These are phyloP conservation scores for Chiua virens DNA, from an alignment of 768 basidiomycete species.

Conservation along the genomic window DNA sequence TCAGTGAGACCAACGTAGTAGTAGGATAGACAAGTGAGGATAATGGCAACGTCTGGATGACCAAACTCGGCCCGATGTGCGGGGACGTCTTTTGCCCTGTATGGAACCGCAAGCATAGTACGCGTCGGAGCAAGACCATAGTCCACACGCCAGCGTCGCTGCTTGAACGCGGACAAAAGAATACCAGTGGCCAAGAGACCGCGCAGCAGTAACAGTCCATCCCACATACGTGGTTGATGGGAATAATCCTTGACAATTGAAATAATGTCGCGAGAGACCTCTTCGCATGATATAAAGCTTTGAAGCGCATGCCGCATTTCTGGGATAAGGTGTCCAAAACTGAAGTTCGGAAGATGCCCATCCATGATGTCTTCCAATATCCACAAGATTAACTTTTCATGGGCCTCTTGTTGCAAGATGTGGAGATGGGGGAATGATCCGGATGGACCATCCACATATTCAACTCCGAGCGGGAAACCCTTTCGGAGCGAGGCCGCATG, in stretches of 20 bases:
- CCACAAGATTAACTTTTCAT: constrained; percentile 7
- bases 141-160: constrained; percentile 40
- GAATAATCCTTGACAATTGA: constrained; percentile 7
- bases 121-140: constrained; percentile 35
- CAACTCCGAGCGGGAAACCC: constrained; percentile 10
- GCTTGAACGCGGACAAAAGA: constrained; percentile 29
- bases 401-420: constrained; percentile 13
- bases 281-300: constrained; percentile 23
- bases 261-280: neutral
- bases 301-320: constrained; percentile 8
- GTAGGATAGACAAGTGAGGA: constrained; percentile 37
- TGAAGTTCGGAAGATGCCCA: constrained; percentile 11
- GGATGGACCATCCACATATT: constrained; percentile 10
- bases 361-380: constrained; percentile 19
- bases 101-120: constrained; percentile 38
- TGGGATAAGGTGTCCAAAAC: constrained; percentile 8
- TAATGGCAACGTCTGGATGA: constrained; percentile 37
- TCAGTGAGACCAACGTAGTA: constrained; percentile 36
- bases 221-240: constrained; percentile 12
- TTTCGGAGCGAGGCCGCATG: constrained; percentile 10
- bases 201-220: constrained; percentile 32
- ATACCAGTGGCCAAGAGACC: constrained; percentile 35
- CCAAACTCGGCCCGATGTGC: constrained; percentile 38
- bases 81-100: constrained; percentile 39
- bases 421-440: constrained; percentile 28